A percentile compares a stretch with the other conserved stretches of the same genome.
These are phyloP conservation scores for Lachnellula willkommii DNA, from an alignment of 2,329 filamentous ascomycete genomes.

Conservation along the genomic window DNA sequence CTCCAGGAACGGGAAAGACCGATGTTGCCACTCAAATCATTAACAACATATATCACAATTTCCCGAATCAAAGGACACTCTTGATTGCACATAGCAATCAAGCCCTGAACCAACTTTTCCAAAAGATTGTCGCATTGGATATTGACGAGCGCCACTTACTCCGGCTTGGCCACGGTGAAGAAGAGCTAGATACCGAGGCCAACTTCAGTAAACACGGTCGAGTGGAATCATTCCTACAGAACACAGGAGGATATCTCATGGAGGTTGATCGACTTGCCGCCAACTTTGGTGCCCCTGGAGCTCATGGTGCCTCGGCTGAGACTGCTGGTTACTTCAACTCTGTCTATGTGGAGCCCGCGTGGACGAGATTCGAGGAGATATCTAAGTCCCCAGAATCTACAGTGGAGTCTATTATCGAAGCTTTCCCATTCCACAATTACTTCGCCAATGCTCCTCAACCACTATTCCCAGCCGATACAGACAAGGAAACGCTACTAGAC, in stretches of 20 bases:
- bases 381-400: constrained; percentile 52
- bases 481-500: constrained; percentile 65
- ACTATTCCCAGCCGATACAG: constrained; percentile 64
- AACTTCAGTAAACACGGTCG: constrained; percentile 93
- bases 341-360: constrained; percentile 83
- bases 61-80: constrained; percentile 83
- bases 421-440: constrained; percentile 84
- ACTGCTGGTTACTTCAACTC: constrained; percentile 95
- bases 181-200: constrained; percentile 78
- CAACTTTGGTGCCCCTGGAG: constrained; percentile 81
- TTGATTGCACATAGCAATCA: constrained; percentile 97
- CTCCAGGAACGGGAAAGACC: constrained; percentile 97
- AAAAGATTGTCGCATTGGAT: constrained; percentile 93
- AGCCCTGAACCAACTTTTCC: constrained; percentile 93
- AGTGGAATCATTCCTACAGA: constrained; percentile 91
- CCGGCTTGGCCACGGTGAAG: constrained; percentile 89
- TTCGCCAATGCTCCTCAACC: constrained; percentile 85
- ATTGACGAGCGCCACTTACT: constrained; percentile 94
- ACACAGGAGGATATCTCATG: constrained; percentile 68
- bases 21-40: constrained; percentile 98
- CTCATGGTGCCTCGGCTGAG: constrained; percentile 94
- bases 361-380: constrained; percentile 75
- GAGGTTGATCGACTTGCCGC: constrained; percentile 83
- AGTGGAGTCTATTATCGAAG: constrained; percentile 57
- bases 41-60: constrained; percentile 98